A percentile compares a stretch with the other conserved stretches of the same genome.
phyloP scores from a whole-genome alignment of 2,329 filamentous ascomycete species.

The Teratosphaeria pseudoeucalypti region DNA sequence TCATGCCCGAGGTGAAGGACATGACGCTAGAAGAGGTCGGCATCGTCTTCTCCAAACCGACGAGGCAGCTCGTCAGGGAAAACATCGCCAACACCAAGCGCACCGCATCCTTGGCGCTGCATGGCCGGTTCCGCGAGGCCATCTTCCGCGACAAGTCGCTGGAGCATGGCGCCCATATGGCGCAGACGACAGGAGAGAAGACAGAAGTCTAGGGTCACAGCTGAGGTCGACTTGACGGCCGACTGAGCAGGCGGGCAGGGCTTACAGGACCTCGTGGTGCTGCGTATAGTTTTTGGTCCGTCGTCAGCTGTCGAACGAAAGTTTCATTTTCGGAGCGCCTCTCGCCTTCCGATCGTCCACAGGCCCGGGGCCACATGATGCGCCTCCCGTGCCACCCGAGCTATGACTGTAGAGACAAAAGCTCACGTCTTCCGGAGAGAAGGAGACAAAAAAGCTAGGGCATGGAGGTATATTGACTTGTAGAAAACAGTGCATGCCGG shows the following conservation, averaged over 20 bases:
- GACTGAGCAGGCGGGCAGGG: background rate
- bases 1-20: conserved; percentile 61
- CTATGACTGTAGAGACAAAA: no score
- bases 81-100: conserved; percentile 38
- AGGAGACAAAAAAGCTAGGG: background rate
- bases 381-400: background rate
- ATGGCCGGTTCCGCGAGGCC: background rate
- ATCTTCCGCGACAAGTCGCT: background rate
- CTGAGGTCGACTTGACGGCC: background rate
- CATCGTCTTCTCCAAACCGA: conserved; percentile 54
- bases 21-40: conserved; percentile 62
- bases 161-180: background rate
- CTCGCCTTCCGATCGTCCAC: background rate
- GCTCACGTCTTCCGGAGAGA: background rate
- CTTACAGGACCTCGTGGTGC: background rate
- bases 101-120: background rate
- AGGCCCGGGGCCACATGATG: background rate
- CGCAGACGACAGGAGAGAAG: background rate
- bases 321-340: background rate
- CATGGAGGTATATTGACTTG: background rate
- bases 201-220: background rate
- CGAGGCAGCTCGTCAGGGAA: conserved; percentile 50
- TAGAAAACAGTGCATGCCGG: background rate
- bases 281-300: background rate
- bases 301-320: background rate